phyloP scores from a whole-genome alignment of 345 rosid genomes.

The Dipteronia dyeriana region DNA sequence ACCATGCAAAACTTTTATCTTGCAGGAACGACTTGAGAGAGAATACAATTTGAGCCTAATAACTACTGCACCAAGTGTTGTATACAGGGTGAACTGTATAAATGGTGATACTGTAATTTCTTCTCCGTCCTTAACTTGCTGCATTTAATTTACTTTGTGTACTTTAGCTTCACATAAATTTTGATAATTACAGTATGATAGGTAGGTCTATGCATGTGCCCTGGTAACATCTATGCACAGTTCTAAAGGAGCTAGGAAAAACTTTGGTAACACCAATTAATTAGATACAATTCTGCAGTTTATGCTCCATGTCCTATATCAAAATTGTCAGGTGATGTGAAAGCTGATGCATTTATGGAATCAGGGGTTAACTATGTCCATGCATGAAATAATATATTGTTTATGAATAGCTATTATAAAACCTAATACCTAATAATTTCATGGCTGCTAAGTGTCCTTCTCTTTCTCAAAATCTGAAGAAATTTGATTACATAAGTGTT shows the following conservation, averaged over 20 bases:
- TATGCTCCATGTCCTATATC: slow-evolving; percentile 2
- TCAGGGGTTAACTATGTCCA: not conserved
- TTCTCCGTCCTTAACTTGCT: slow-evolving; percentile 26
- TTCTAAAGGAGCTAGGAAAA: slow-evolving; percentile 15
- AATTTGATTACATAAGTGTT: not conserved
- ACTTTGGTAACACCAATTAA: slow-evolving; percentile 3
- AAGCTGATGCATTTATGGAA: slow-evolving; percentile 1
- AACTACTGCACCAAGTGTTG: slow-evolving; percentile 99
- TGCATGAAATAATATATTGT: not conserved
- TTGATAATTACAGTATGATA: not conserved
- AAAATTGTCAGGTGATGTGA: not conserved
- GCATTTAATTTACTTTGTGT: slow-evolving; percentile 7
- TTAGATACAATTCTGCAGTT: slow-evolving; percentile 3
- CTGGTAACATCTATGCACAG: not conserved
- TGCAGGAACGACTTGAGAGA: slow-evolving; percentile 98
- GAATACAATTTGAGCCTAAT: slow-evolving; percentile 95
- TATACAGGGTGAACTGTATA: slow-evolving; percentile 79
- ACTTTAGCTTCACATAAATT: slow-evolving; percentile 7
- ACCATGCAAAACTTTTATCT: slow-evolving; percentile 11
- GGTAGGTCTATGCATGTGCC: not conserved
- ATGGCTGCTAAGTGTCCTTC: not conserved
- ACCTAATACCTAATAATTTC: not conserved
- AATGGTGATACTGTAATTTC: slow-evolving; percentile 79
- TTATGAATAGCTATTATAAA: not conserved
- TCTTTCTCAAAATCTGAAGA: not conserved